Evolutionary conservation across 352 stramenopile genomes (phyloP).

Genomic region (Globisporangium cylindrosporum): DNA sequence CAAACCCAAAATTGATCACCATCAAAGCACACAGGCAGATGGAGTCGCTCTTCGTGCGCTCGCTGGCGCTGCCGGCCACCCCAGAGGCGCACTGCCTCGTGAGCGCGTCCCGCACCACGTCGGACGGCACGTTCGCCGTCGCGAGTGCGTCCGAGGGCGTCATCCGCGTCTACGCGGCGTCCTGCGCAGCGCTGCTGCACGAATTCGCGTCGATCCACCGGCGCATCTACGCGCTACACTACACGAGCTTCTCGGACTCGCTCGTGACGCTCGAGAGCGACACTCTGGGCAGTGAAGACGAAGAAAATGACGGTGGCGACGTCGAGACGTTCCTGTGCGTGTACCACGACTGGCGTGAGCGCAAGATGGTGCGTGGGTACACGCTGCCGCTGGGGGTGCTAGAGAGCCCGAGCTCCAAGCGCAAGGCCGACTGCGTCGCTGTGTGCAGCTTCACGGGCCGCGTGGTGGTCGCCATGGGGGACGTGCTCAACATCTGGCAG

Average conservation of each 20-base stretch:
- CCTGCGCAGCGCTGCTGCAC: conserved; percentile 70
- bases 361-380: conserved; percentile 77
- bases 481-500: conserved; percentile 83
- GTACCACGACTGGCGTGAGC: conserved; percentile 86
- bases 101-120: conserved; percentile 57
- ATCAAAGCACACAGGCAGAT: conserved; percentile 19
- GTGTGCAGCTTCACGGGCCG: conserved; percentile 84
- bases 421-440: conserved; percentile 64
- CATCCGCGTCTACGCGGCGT: conserved; percentile 79
- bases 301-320: conserved; percentile 30
- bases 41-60: conserved; percentile 71
- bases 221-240: conserved; percentile 66
- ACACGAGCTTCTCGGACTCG: conserved; percentile 86
- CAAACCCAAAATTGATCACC: not conserved
- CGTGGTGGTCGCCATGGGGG: conserved; percentile 72
- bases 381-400: conserved; percentile 76
- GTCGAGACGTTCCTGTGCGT: conserved; percentile 83
- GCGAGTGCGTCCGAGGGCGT: conserved; percentile 58
- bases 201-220: conserved; percentile 80
- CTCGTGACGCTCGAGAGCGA: conserved; percentile 84
- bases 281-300: not conserved
- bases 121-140: conserved; percentile 74
- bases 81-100: conserved; percentile 45
- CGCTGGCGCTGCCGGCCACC: conserved; percentile 38
- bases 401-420: conserved; percentile 47